These are phyloP conservation scores for Yamadazyma oceani DNA, from an alignment of 1,139 yeast genomes.

Conservation along the genomic window DNA sequence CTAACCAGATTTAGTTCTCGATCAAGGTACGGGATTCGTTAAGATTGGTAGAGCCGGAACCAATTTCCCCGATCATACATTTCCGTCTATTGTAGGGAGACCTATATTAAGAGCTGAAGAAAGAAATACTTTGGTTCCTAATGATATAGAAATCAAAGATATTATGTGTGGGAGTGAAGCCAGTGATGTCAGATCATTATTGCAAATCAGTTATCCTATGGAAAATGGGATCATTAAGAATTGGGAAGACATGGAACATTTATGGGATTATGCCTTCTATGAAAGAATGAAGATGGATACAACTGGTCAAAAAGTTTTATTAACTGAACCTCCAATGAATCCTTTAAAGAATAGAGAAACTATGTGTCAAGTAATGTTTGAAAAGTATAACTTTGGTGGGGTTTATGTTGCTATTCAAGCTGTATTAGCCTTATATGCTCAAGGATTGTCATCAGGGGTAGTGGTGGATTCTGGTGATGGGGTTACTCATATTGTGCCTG, in stretches of 20 bases:
- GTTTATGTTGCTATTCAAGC: constrained; percentile 99
- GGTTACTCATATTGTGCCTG: constrained; percentile 96
- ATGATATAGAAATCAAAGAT: constrained; percentile 75
- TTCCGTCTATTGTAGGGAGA: constrained; percentile 97
- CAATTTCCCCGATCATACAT: constrained; percentile 97
- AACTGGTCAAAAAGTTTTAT: constrained; percentile 72
- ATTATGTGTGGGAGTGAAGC: constrained; percentile 99
- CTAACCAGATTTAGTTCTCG: constrained; percentile 62
- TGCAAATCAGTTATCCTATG: constrained; percentile 95
- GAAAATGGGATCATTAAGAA: constrained; percentile 96
- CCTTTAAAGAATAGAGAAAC: constrained; percentile 89
- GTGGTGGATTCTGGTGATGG: constrained; percentile 93
- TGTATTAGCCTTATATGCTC: constrained; percentile 94
- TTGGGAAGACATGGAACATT: constrained; percentile 98
- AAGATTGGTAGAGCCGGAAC: constrained; percentile 96
- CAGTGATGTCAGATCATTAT: constrained; percentile 80
- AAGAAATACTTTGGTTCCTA: constrained; percentile 54
- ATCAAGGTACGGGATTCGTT: constrained; percentile 98
- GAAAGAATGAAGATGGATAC: constrained; percentile 82
- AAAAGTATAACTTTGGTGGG: constrained; percentile 91
- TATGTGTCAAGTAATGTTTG: constrained; percentile 98
- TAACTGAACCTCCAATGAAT: constrained; percentile 98
- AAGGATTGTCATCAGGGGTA: constrained; percentile 96
- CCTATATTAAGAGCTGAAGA: constrained; percentile 98
- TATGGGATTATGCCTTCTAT: constrained; percentile 97